These are phyloP conservation scores for Lithospermum erythrorhizon DNA, from an alignment of 257 asterid genomes.

Conservation along the genomic window DNA sequence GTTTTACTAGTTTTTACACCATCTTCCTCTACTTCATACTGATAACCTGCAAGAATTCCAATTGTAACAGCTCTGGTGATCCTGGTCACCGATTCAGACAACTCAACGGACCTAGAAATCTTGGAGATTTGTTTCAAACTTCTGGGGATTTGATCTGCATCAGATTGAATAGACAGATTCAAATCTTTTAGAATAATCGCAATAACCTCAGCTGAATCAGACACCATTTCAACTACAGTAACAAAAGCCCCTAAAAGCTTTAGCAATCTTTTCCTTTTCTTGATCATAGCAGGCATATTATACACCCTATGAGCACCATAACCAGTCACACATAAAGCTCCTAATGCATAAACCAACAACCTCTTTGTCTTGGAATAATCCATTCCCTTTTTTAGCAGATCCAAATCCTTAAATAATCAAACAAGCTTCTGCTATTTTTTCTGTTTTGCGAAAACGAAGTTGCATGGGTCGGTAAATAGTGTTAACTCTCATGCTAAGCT, in stretches of 20 bases:
- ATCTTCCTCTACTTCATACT: conserved; percentile 10
- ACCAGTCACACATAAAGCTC: conserved; percentile 40
- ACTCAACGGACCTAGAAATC: conserved; percentile 32
- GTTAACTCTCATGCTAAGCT: neutral
- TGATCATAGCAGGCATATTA: conserved; percentile 39
- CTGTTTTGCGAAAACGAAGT: neutral
- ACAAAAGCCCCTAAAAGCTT: conserved; percentile 32
- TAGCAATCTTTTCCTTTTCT: conserved; percentile 36
- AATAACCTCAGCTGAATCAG: conserved; percentile 54
- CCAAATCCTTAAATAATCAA: neutral
- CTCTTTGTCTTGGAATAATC: conserved; percentile 24
- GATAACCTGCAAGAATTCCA: conserved; percentile 37
- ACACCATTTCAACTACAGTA: conserved; percentile 44
- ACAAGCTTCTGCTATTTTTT: neutral
- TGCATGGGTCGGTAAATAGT: neutral
- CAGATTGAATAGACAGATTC: conserved; percentile 41
- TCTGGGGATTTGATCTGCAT: conserved; percentile 51
- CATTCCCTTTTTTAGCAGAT: conserved; percentile 17
- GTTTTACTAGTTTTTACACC: conserved; percentile 1
- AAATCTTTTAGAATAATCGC: conserved; percentile 49
- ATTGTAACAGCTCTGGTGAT: conserved; percentile 36
- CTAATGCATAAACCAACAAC: conserved; percentile 37
- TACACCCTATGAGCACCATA: conserved; percentile 45
- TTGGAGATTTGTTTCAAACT: conserved; percentile 60
- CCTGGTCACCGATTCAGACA: conserved; percentile 32